Percentiles rank a stretch among this genome's conserved stretches.
Evolutionary conservation across 306 rosid species (phyloP).

Genomic region (Dalbergia cultrata): DNA sequence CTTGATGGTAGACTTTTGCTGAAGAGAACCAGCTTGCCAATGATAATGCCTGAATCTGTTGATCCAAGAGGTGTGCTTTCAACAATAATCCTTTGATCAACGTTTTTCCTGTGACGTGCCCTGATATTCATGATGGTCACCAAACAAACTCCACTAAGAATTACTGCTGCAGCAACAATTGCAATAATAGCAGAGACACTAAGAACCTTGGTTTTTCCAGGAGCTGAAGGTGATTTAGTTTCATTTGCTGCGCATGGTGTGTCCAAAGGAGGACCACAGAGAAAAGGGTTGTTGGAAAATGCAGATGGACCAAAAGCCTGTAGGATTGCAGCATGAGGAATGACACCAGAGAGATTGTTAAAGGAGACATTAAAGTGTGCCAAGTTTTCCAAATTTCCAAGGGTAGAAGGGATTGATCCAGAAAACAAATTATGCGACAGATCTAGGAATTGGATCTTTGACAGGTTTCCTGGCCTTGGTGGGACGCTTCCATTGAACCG

Average conservation of each 20-base stretch:
- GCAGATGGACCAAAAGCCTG: constrained; percentile 74
- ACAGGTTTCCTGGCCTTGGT: constrained; percentile 65
- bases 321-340: constrained; percentile 62
- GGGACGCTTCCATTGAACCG: constrained; percentile 83
- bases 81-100: constrained; percentile 62
- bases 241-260: constrained; percentile 65
- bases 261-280: constrained; percentile 88
- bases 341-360: constrained; percentile 82
- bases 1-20: constrained; percentile 92
- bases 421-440: constrained; percentile 77
- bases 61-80: constrained; percentile 93
- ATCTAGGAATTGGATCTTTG: constrained; percentile 71
- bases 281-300: constrained; percentile 79
- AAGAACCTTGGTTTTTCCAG: constrained; percentile 66
- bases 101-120: constrained; percentile 66
- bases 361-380: constrained; percentile 74
- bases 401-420: constrained; percentile 76
- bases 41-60: constrained; percentile 77
- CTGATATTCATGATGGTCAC: constrained; percentile 77
- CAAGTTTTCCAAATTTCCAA: constrained; percentile 67
- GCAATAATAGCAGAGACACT: constrained; percentile 84
- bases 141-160: constrained; percentile 86
- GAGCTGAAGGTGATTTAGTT: constrained; percentile 46
- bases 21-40: constrained; percentile 95
- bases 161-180: constrained; percentile 91